Conservation (phyloP, 2,329 filamentous ascomycete species). For the Zymoseptoria passerinii region DNA sequence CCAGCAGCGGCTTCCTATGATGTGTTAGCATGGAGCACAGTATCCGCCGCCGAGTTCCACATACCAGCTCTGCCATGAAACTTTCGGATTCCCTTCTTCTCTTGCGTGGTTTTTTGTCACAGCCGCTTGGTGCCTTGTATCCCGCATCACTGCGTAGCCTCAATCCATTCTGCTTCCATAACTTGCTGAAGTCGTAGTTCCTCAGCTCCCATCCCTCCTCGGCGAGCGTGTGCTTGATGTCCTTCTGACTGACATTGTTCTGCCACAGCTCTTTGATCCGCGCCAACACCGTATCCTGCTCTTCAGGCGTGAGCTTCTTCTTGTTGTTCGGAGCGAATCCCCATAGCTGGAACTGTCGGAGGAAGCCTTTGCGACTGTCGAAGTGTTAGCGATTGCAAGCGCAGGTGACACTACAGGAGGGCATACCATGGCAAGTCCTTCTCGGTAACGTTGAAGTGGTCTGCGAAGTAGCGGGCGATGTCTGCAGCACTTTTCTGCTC, state of each 20-base stretch:
- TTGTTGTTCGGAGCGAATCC: constrained; percentile 56
- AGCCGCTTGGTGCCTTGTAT: constrained; percentile 21
- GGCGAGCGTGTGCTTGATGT: constrained; percentile 63
- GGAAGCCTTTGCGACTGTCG: constrained; percentile 16
- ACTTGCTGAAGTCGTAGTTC: constrained; percentile 33
- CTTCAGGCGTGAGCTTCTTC: constrained; percentile 63
- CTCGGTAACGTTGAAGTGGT: constrained; percentile 34
- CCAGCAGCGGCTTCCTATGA: not conserved
- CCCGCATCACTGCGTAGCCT: constrained; percentile 17
- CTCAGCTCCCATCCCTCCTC: constrained; percentile 67
- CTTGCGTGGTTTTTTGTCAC: constrained; percentile 26
- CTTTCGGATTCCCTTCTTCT: not conserved
- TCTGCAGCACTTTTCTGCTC: constrained; percentile 66
- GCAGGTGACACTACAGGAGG: not conserved
- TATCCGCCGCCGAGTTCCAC: not conserved
- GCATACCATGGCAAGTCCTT: constrained; percentile 59
- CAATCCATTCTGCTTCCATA: constrained; percentile 57
- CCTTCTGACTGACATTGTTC: constrained; percentile 59
- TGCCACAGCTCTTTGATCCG: constrained; percentile 73
- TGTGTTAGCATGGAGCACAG: not conserved
- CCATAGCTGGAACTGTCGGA: constrained; percentile 48
- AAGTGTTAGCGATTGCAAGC: not conserved
- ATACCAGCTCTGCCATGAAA: constrained; percentile 1
- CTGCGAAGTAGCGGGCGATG: constrained; percentile 60
- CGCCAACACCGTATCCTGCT: constrained; percentile 57